Percentiles rank a stretch among this genome's conserved stretches.
phyloP scores from a whole-genome alignment of 352 stramenopile genomes.

The Globisporangium radiosum region DNA sequence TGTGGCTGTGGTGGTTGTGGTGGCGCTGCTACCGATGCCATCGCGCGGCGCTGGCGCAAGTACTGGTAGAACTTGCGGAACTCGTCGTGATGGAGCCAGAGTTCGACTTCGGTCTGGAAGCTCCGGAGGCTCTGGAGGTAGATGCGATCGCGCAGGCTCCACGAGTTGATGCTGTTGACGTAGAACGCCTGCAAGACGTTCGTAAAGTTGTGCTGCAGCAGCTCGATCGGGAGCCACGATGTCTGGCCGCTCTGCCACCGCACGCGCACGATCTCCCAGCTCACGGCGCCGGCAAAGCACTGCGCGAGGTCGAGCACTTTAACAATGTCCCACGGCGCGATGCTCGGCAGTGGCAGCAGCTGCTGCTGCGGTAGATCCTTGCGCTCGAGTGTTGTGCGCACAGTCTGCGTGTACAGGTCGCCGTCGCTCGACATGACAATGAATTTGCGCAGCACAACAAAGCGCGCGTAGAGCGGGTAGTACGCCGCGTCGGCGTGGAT shows the following conservation, averaged over 20 bases:
- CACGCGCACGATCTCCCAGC: conserved; percentile 65
- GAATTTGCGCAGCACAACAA: conserved; percentile 58
- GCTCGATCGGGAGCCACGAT: conserved; percentile 60
- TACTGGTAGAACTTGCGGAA: conserved; percentile 57
- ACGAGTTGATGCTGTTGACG: conserved; percentile 74
- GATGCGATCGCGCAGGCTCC: conserved; percentile 45
- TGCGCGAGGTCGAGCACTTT: conserved; percentile 71
- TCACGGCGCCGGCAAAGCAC: conserved; percentile 33
- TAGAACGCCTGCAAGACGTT: conserved; percentile 69
- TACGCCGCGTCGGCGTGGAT: conserved; percentile 44
- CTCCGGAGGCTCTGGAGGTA: conserved; percentile 23
- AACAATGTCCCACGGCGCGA: conserved; percentile 44
- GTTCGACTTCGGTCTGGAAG: conserved; percentile 58
- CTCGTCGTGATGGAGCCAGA: conserved; percentile 66
- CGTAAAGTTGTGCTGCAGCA: conserved; percentile 33
- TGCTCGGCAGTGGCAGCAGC: conserved; percentile 46
- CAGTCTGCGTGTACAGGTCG: conserved; percentile 55
- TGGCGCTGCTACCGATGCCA: neutral
- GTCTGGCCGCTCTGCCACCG: conserved; percentile 61
- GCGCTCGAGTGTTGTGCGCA: conserved; percentile 23
- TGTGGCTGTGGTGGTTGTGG: no score
- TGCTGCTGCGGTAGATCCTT: conserved; percentile 32
- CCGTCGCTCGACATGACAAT: conserved; percentile 68
- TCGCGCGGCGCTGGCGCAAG: conserved; percentile 21
- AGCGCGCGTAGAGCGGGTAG: conserved; percentile 43